Base-by-base conservation (phyloP, 768 basidiomycete species). In the Tephrocybe rancida region DNA sequence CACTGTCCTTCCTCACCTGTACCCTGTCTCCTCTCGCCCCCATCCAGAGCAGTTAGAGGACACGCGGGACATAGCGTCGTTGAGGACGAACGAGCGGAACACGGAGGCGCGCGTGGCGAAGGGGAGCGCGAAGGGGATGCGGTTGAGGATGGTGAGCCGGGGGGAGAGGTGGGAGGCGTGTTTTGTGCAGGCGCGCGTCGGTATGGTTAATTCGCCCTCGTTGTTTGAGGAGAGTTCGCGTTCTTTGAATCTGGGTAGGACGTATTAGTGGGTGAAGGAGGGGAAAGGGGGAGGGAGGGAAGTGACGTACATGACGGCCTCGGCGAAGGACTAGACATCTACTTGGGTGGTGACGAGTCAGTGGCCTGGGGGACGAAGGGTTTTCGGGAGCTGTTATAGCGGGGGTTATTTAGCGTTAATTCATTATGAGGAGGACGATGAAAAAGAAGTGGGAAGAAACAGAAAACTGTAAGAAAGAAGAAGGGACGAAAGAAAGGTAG, bases 71-170 rank as follows among this genome's bases (percentile, higher is more conserved):
- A 58, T 60, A 48, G 67, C 73, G 63, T 95, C 91, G 60, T 83
- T 87, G 38, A 74, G 69, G 44, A 98, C 82, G 67, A 97, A 97
- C 49, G 83, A 76, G 21, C 92, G 81, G 73, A 98, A 96, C 43
- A 98, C 92, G 32, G 84, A 81, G 10, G 98, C 91, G n/a, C 96
- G 86, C 1, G 85, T 83, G 47, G 89, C 86, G 71, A 98, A 98
- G 0, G 96, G 95, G 51, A 98, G 89, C 5, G 93, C 85, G 71
- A 97, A 97, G 0, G 95, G 96, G 52, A 98, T 90, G 70, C 98
- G 95, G 74, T 98, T 92, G 48, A 98, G 82, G 24, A 98, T 80
- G 2, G 92, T 92, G 2, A 98, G 79, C 6, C 94, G 85, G 0
- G 95, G 96, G 3, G 89, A 88, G 47, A 98, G 73, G 52, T 83